These are phyloP conservation scores for Pascua guehoae DNA, from an alignment of 1,284 basidiomycete species.

Conservation along the genomic window DNA sequence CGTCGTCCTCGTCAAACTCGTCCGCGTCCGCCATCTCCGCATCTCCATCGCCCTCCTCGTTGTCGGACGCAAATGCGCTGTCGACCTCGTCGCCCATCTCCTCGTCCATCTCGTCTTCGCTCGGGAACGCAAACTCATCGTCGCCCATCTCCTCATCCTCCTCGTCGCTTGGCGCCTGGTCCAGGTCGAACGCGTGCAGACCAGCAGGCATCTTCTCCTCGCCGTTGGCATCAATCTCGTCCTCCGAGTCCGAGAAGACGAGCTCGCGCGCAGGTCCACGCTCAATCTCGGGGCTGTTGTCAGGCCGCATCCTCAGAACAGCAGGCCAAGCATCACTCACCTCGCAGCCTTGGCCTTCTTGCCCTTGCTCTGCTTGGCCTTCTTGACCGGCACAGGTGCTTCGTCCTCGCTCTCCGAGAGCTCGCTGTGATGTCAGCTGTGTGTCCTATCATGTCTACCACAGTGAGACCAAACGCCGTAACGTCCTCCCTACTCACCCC, in stretches of 20 bases:
- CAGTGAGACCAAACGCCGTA: too few relatives aligned
- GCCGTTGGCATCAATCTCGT: constrained; percentile 51
- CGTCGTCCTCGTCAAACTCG: constrained; percentile 41
- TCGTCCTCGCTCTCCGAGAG: constrained; percentile 52
- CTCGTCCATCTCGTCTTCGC: constrained; percentile 52
- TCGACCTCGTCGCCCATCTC: constrained; percentile 53
- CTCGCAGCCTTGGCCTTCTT: constrained; percentile 39
- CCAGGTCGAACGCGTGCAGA: constrained; percentile 49
- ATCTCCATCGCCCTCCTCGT: constrained; percentile 39
- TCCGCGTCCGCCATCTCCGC: constrained; percentile 27
- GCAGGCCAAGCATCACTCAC: constrained; percentile 8
- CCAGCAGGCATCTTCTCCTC: constrained; percentile 42
- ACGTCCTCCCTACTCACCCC: constrained; percentile 28
- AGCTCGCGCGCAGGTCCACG: constrained; percentile 58
- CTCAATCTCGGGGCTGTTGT: constrained; percentile 38
- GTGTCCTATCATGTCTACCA: too few relatives aligned
- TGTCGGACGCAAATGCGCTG: constrained; percentile 31
- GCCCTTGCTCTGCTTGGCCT: constrained; percentile 53
- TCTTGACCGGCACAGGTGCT: constrained; percentile 54
- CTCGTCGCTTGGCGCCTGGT: constrained; percentile 40
- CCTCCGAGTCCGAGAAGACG: constrained; percentile 60
- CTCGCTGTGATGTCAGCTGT: constrained; percentile 24
- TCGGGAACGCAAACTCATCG: constrained; percentile 50
- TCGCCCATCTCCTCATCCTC: constrained; percentile 49
- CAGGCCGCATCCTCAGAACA: constrained; percentile 16